These are phyloP conservation scores for Dioscorea cayenensis DNA, from an alignment of 116 monocot genomes.

Conservation along the genomic window DNA sequence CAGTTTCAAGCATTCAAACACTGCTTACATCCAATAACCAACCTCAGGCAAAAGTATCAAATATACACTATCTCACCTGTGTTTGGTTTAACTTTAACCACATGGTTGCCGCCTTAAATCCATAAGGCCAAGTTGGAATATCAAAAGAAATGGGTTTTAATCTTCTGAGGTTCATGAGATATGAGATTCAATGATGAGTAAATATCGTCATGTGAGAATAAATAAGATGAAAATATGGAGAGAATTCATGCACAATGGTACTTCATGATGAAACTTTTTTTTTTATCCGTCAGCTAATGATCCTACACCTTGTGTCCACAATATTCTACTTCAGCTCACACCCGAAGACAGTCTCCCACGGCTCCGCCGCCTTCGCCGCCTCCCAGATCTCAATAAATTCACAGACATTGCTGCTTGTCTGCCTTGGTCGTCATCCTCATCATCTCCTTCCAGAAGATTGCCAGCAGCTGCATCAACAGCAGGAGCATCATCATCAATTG, in stretches of 20 bases:
- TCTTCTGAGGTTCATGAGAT: neutral
- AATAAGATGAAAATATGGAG: neutral
- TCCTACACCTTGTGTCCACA: neutral
- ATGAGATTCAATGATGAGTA: neutral
- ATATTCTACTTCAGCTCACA: slow-evolving; percentile 14
- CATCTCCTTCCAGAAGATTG: slow-evolving; percentile 5
- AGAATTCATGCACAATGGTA: neutral
- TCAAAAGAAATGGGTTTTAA: no score
- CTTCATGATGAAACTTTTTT: neutral
- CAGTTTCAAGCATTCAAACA: no score
- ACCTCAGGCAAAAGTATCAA: no score
- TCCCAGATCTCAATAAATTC: slow-evolving; percentile 12
- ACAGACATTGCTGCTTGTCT: slow-evolving; percentile 10
- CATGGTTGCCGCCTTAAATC: no score
- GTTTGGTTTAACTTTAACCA: no score
- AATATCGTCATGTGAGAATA: neutral
- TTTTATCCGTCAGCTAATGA: neutral
- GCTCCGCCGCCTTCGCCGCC: slow-evolving; percentile 32
- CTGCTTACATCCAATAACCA: no score
- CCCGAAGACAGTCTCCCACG: slow-evolving; percentile 22
- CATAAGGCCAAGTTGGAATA: no score
- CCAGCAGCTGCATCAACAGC: neutral
- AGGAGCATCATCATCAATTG: neutral
- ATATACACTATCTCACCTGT: no score
- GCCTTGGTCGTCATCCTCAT: slow-evolving; percentile 11